phyloP scores from a whole-genome alignment of 1,284 basidiomycete species.

The Moniliella sp. region DNA sequence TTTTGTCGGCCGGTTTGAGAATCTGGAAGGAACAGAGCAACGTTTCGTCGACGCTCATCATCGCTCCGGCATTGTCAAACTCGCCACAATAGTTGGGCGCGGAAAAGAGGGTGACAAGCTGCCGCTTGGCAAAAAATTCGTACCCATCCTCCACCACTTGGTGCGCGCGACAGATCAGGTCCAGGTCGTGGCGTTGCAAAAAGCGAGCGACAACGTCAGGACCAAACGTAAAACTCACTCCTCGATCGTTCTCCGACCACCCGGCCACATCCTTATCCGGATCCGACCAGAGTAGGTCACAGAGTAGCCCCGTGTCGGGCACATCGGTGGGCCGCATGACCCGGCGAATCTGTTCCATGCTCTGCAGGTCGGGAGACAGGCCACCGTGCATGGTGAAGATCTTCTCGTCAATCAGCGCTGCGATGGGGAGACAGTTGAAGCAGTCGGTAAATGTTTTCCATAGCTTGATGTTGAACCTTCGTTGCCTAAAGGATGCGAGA shows the following conservation, averaged over 20 bases:
- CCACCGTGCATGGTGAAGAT: slow-evolving; percentile 75
- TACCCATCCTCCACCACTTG: slow-evolving; percentile 98
- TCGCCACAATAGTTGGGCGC: slow-evolving; percentile 95
- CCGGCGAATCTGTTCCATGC: slow-evolving; percentile 97
- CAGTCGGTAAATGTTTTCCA: slow-evolving; percentile 96
- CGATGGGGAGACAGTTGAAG: slow-evolving; percentile 84
- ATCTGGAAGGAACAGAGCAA: slow-evolving; percentile 96
- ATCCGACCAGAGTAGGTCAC: slow-evolving; percentile 94
- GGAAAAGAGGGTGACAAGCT: slow-evolving; percentile 86
- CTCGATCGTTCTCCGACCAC: slow-evolving; percentile 97
- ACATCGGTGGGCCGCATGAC: slow-evolving; percentile 98
- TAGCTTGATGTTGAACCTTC: slow-evolving; percentile 87
- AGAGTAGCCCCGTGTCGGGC: slow-evolving; percentile 84
- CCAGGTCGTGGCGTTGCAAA: slow-evolving; percentile 95
- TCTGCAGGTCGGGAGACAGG: slow-evolving; percentile 84
- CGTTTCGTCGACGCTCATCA: slow-evolving; percentile 99
- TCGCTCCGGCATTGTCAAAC: slow-evolving; percentile 95
- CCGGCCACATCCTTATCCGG: slow-evolving; percentile 98
- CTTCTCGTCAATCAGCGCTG: slow-evolving; percentile 88
- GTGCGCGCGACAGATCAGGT: slow-evolving; percentile 91
- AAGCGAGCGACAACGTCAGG: slow-evolving; percentile 93
- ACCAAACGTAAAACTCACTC: slow-evolving; percentile 93
- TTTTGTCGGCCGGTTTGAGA: slow-evolving; percentile 96
- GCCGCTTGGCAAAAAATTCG: slow-evolving; percentile 94
- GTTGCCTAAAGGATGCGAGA: no score